phyloP scores from a whole-genome alignment of 345 rosid species.

The Corchorus olitorius region DNA sequence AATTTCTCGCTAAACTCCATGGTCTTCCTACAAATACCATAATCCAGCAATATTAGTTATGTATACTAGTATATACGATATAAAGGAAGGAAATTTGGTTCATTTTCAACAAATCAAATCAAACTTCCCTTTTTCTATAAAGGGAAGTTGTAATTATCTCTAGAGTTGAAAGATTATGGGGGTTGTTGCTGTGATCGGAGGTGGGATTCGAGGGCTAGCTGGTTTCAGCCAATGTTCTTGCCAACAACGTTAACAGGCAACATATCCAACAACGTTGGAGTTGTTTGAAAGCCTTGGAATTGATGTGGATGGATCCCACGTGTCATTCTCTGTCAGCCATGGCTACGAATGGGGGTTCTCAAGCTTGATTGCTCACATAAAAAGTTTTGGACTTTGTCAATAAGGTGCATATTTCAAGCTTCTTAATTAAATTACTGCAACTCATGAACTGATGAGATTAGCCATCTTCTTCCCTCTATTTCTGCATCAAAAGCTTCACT shows the following conservation, averaged over 20 bases:
- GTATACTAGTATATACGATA: no score
- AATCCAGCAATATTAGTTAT: no score
- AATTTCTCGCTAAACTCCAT: no score
- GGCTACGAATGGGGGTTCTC: conserved; percentile 88
- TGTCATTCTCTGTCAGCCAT: conserved; percentile 79
- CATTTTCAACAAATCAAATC: no score
- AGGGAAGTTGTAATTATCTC: no score
- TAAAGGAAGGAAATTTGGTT: no score
- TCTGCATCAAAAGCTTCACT: conserved; percentile 80
- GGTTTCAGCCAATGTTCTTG: conserved; percentile 54
- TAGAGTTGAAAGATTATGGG: conserved; percentile 9
- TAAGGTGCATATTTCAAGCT: conserved; percentile 42
- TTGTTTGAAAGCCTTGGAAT: conserved; percentile 77
- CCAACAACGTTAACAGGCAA: conserved; percentile 61
- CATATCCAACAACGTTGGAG: conserved; percentile 86
- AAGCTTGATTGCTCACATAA: conserved; percentile 62
- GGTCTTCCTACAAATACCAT: no score
- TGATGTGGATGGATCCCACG: conserved; percentile 76
- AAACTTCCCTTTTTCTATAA: no score
- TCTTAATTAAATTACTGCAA: neutral
- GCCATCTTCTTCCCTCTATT: conserved; percentile 87
- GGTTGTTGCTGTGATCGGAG: conserved; percentile 69
- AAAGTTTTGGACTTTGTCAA: conserved; percentile 68
- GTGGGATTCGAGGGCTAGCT: conserved; percentile 60
- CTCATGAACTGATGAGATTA: conserved; percentile 29